These are phyloP conservation scores for Micromonas commoda DNA, from an alignment of 139 green algal genomes.

Conservation along the genomic window DNA sequence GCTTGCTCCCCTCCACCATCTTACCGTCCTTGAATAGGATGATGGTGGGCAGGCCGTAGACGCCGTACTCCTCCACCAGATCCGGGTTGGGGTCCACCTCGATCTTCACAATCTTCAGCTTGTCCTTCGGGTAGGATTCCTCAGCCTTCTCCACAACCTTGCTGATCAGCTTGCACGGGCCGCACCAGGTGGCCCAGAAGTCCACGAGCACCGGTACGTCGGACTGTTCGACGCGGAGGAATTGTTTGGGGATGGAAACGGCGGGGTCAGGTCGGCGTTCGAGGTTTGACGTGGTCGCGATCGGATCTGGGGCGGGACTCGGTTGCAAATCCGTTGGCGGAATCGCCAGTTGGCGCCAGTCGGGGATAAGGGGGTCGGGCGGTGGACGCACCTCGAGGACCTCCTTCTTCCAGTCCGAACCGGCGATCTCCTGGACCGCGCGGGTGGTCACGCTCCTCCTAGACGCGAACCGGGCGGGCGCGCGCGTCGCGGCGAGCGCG, in stretches of 20 bases:
- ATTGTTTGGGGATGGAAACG: not conserved
- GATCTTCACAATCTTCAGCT: constrained; percentile 90
- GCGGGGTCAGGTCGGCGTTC: no score
- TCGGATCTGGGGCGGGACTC: no score
- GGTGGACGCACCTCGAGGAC: not conserved
- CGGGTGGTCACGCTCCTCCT: not conserved
- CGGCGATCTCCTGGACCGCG: not conserved
- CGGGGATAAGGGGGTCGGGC: no score
- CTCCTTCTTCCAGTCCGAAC: not conserved
- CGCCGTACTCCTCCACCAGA: constrained; percentile 84
- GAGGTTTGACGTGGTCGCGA: no score
- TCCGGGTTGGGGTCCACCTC: constrained; percentile 73
- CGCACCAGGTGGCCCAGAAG: constrained; percentile 90
- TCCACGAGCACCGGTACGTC: constrained; percentile 79
- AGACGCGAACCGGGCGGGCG: no score
- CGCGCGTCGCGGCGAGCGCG: no score
- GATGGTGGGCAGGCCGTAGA: constrained; percentile 90
- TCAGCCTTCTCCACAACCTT: constrained; percentile 22
- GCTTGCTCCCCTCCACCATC: constrained; percentile 63
- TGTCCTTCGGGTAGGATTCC: not conserved
- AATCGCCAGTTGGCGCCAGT: no score
- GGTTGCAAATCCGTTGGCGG: no score
- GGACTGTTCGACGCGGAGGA: constrained; percentile 40
- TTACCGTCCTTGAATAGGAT: constrained; percentile 85
- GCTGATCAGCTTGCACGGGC: constrained; percentile 83